Evolutionary conservation across 495 filamentous ascomycete genomes (phyloP).

Genomic region (Neurospora tetraspora): DNA sequence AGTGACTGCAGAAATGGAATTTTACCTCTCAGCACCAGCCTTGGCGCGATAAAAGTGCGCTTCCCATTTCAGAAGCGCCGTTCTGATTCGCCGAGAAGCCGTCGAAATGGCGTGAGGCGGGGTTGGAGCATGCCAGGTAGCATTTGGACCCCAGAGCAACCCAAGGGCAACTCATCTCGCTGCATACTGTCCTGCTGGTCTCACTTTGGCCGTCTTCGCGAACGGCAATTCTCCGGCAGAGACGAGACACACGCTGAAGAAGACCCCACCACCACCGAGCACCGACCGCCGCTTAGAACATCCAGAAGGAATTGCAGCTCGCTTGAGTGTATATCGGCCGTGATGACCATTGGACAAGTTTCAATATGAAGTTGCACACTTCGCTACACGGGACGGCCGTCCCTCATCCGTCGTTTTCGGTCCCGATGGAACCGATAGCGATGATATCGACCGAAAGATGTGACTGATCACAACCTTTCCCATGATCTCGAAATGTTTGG

Average conservation of each 20-base stretch:
- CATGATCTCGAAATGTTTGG: not conserved
- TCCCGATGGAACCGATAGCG: not conserved
- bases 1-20: not conserved
- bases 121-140: not conserved
- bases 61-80: not conserved
- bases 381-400: not conserved
- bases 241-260: not conserved
- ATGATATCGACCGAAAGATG: not conserved
- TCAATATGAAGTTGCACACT: not conserved
- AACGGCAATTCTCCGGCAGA: not conserved
- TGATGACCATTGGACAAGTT: not conserved
- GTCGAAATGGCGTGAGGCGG: not conserved
- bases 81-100: not conserved
- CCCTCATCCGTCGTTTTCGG: not conserved
- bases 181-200: not conserved
- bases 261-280: not conserved
- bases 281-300: not conserved
- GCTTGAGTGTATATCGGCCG: not conserved
- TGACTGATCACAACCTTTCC: not conserved
- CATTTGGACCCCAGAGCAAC: not conserved
- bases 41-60: not conserved
- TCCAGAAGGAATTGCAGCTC: not conserved
- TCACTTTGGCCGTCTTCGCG: not conserved
- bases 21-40: not conserved
- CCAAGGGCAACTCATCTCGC: not conserved